phyloP scores from a whole-genome alignment of 2,329 filamentous ascomycete species.

The Trichothecium roseum region DNA sequence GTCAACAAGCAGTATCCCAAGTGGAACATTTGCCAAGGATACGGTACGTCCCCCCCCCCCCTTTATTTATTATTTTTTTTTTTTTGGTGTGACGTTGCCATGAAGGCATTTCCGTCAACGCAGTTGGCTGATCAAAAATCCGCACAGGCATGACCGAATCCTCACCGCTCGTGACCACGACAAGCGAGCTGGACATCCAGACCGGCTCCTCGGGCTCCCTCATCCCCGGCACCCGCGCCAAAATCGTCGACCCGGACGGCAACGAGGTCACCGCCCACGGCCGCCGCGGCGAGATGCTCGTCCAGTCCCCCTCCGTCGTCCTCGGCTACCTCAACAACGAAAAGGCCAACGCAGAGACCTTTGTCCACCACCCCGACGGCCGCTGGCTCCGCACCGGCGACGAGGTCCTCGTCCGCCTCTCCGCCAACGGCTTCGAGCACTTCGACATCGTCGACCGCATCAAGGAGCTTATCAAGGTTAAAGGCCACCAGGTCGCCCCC shows the following conservation, averaged over 20 bases:
- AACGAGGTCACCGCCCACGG: constrained; percentile 55
- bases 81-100: not conserved
- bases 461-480: constrained; percentile 61
- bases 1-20: constrained; percentile 49
- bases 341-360: constrained; percentile 68
- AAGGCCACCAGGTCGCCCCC: constrained; percentile 66
- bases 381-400: constrained; percentile 73
- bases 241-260: constrained; percentile 56
- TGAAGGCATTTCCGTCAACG: not conserved
- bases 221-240: constrained; percentile 51
- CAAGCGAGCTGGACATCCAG: constrained; percentile 51
- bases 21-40: constrained; percentile 61
- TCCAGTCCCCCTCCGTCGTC: constrained; percentile 63
- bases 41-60: constrained; percentile 44
- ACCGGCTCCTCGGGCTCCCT: constrained; percentile 64
- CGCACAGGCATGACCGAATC: constrained; percentile 65
- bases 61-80: too few species aligned
- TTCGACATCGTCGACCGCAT: constrained; percentile 69
- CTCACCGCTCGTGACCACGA: constrained; percentile 55
- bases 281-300: constrained; percentile 66
- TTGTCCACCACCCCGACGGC: constrained; percentile 48
- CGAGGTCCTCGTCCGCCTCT: constrained; percentile 56
- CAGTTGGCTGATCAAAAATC: constrained; percentile 47
- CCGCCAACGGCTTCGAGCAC: constrained; percentile 59
- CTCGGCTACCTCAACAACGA: constrained; percentile 77